Base-by-base conservation (phyloP, 164 flowering plant genomes). In the Malania oleifera region DNA sequence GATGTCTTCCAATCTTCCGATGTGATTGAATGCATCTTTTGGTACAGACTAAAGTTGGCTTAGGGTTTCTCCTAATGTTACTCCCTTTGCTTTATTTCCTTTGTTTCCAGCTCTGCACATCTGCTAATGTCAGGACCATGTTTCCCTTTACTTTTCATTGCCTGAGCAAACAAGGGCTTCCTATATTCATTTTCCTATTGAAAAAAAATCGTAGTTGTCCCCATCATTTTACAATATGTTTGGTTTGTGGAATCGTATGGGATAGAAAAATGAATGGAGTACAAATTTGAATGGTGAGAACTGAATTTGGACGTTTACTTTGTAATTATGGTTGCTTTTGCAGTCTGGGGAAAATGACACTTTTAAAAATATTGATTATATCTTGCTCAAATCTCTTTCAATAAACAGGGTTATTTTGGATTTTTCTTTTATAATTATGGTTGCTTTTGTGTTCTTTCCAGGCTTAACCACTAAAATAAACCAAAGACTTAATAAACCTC, bases 1-100 rank as follows among this genome's bases (percentile, higher is more conserved):
- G 70, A 76, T 59, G 67, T 65, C 52, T 70, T 60, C 70, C 70
- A 67, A 72, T 74, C 59, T 66, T 74, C 75, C 54, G 37, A 47
- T 60, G 67, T 64, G 58, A 61, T 52, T 59, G 64, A 60, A 44
- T 62, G 67, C 61, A 54, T 73, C 73, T 68, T 61, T 52, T 34
- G 14, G 67, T 55, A 60, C 67, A 57, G 25, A 20, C 59, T 62
- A 61, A 66, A 66, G 64, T 49, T 61, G 59, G 37, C 11, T 61
- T 51, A 27, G 28, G 56, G 65, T 61, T 65, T 63, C 44, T n/a
- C 27, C 4, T 40, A 14, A 44, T 43, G 18, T 31, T 34, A 11
- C 52, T 20, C 17, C 27, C n/a, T 44, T 57, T 44, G 52, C 65
- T 61, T 49, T 65, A 45, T 46, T 43, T 66, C 57, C 38, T 27